Evolutionary conservation across 768 basidiomycete species (phyloP).

Genomic region (Tylopilus vinaceipallidus): DNA sequence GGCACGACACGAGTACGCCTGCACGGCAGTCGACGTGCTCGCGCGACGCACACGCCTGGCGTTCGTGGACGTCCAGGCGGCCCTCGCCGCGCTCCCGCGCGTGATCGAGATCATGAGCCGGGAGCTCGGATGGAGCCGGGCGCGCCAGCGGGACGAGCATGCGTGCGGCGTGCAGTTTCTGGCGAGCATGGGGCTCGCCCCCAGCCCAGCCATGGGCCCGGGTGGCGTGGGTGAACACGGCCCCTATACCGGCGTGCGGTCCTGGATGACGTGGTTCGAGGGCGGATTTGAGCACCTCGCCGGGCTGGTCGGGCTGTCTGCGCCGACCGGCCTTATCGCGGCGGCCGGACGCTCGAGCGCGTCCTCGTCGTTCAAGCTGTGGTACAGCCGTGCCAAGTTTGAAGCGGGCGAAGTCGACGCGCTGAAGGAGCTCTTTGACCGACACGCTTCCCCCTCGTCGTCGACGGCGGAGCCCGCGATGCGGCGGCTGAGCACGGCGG

Average conservation of each 20-base stretch:
- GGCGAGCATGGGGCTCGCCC: slow-evolving; percentile 79
- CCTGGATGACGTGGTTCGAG: slow-evolving; percentile 17
- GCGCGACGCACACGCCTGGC: slow-evolving; percentile 90
- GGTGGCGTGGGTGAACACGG: not conserved
- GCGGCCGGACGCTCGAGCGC: not conserved
- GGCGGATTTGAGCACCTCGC: slow-evolving; percentile 15
- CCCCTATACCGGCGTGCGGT: slow-evolving; percentile 5
- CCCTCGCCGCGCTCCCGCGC: slow-evolving; percentile 78
- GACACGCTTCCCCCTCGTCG: not conserved
- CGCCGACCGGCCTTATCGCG: not conserved
- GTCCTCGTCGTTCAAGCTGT: slow-evolving; percentile 15
- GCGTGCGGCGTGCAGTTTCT: slow-evolving; percentile 63
- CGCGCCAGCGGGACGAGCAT: slow-evolving; percentile 59
- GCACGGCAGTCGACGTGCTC: slow-evolving; percentile 89
- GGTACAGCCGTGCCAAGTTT: slow-evolving; percentile 53
- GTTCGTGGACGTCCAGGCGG: slow-evolving; percentile 88
- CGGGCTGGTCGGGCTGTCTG: slow-evolving; percentile 19
- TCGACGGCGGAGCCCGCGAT: not conserved
- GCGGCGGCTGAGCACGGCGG: slow-evolving; percentile 38
- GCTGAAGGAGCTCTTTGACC: slow-evolving; percentile 38
- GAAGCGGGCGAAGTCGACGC: slow-evolving; percentile 48
- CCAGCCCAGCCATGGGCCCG: slow-evolving; percentile 27
- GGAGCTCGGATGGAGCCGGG: slow-evolving; percentile 74
- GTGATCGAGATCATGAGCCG: slow-evolving; percentile 90
- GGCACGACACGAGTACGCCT: slow-evolving; percentile 85